Base-by-base conservation (phyloP, 176 grass and related monocot genomes). In the Coix lacrymajobi region DNA sequence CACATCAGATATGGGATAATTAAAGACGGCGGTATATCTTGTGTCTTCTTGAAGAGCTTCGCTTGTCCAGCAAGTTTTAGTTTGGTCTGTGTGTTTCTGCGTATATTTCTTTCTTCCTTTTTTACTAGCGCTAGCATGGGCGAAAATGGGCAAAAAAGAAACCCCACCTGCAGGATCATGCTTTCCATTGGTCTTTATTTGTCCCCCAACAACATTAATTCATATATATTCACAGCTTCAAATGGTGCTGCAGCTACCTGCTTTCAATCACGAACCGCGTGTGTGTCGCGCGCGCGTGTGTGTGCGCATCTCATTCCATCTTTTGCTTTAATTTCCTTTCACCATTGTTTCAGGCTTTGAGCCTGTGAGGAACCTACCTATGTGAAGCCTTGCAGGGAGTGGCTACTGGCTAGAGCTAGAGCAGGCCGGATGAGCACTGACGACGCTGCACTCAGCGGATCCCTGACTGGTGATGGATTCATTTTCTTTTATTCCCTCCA, bases 141-240 rank as follows among this genome's bases (percentile, higher is more conserved):
- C 4, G 10, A 16, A 49, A 79, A 29, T 43, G 12, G 13, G 8
- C n/a, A n/a, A 43, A 26, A 69, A 69, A 69, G 12, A 10, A 71
- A 45, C 17, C 3, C 6, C 60, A n/a, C 62, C 62, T 22, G 15
- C 11, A 51, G 13, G 46, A 45, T 56, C 60, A 68, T 60, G 12
- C 70, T 87, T 81, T 87, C 22, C 43, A 56, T 69, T 25, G 41
- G 26, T 52, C 46, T 63, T 66, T 52, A 36, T 63, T 66, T 63
- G 64, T 66, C 36, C 52, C 12, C 30, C 29, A 54, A 66, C 58
- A 66, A 48, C 62, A 80, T 33, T 33, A 33, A 33, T n/a, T n/a
- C n/a, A n/a, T n/a, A n/a, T n/a, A n/a, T n/a, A n/a, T 66, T 30
- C 56, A 3, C 34, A 67, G 43, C 36, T 58, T 37, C 16, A 44